Evolutionary conservation across 257 asterid species (phyloP), one percentile per base, ranked within the genome.

Genomic region (Verbena officinalis): DNA sequence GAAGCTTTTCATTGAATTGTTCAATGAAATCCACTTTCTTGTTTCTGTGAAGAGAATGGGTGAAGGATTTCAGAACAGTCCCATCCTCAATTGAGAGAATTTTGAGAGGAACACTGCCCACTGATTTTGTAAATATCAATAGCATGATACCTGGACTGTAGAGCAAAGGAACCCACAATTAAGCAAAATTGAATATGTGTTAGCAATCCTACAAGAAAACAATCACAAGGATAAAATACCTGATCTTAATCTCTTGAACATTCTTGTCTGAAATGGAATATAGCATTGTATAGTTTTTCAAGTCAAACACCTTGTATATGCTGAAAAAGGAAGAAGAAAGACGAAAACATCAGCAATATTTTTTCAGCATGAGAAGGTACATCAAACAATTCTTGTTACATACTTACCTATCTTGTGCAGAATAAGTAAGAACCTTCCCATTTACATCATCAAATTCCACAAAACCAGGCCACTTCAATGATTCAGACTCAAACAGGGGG

Each of bases 391-490:
- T 21, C 22, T 24, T 55, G 17, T 49, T 43, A 38, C 42, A n/a
- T n/a, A 57, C 50, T 65, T 75, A 81, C 99, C 96, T 90, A 71
- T 94, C 91, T 72, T 94, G 96, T n/a, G 95, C 95, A 31, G 98
- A 94, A 79, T 94, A 88, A 31, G 98, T 90, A 52, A 94, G 96
- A 62, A 94, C 99, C 78, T 94, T 94, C 17, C 98, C 99, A 69
- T 94, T 94, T 27, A 94, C 99, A 52, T 94, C 99, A 73, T 94
- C 99, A 65, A 94, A 94, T 80, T 94, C 99, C 68, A 90, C 99
- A 78, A 94, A 94, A 30, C 99, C 98, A 11, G 99, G 99, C 98
- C 98, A 94, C 80, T 90, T 94, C 84, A 94, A 77, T 30, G 99
- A 94, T 76, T 94, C 99, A 0, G 96, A 83, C 80, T 94, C 99